Evolutionary conservation across 2,329 filamentous ascomycete species (phyloP).

Genomic region (Cercospora brassicicola): DNA sequence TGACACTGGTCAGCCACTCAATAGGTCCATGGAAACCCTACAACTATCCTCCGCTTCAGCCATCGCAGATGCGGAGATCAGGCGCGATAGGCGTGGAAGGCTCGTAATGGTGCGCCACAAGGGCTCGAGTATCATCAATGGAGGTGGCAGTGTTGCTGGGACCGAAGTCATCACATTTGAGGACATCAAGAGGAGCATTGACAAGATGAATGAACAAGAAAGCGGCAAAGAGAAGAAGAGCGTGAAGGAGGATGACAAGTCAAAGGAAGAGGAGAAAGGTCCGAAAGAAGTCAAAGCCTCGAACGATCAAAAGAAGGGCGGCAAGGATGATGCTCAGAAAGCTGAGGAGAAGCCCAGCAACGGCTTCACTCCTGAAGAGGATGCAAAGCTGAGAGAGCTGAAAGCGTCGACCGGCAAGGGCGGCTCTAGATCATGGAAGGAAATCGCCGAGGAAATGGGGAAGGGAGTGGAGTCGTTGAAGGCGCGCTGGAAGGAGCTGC

Average conservation of each 20-base stretch:
- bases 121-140: conserved; percentile 3
- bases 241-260: not conserved
- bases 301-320: conserved; percentile 17
- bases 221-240: conserved; percentile 7
- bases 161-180: conserved; percentile 11
- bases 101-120: conserved; percentile 33
- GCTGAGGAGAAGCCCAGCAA: not conserved
- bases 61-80: conserved; percentile 27
- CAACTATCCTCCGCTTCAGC: conserved; percentile 19
- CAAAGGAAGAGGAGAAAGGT: conserved; percentile 9
- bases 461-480: not conserved
- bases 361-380: conserved; percentile 41
- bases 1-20: conserved; percentile 35
- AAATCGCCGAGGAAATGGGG: conserved; percentile 19
- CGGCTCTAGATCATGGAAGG: conserved; percentile 15
- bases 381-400: conserved; percentile 40
- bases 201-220: conserved; percentile 9
- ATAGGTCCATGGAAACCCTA: conserved; percentile 12
- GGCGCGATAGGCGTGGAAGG: conserved; percentile 30
- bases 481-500: conserved; percentile 17
- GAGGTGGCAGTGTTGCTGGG: not conserved
- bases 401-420: conserved; percentile 14
- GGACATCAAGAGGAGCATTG: conserved; percentile 10
- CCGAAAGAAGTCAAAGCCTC: conserved; percentile 14
- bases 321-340: conserved; percentile 12